Evolutionary conservation across 371 early-diverging fungal genomes (phyloP), one percentile per base, ranked within the genome.

Genomic region (Mortierella sp.): DNA sequence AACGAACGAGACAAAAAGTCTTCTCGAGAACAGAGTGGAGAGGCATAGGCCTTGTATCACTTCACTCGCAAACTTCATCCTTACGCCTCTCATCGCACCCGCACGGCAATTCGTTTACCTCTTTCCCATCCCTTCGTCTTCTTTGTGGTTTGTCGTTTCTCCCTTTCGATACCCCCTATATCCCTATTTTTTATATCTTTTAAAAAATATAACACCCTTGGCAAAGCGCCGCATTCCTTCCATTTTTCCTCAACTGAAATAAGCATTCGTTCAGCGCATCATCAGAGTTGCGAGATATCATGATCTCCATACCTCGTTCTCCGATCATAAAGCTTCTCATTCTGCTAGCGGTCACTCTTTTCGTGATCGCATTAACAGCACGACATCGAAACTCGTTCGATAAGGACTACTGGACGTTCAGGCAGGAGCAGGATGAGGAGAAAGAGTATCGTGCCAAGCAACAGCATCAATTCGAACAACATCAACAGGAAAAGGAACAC

Each of bases 261-360:
- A 21, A 3, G 26, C 48, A 12, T 24, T 2, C 14, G 26, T 27
- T 12, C 21, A 27, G 24, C 21, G 48, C 51, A 9, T 15, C 26
- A 26, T 5, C 15, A 30, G 26, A 44, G 44, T n/a, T 15, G 19
- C 44, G 8, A 19, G 19, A 15, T 21, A 44, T 19, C 56, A 72
- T 72, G 73, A 21, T 65, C 41, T 61, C 66, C 4, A 17, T 72
- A 48, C 73, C 73, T 23, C 46, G 73, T 50, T 61, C 73, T 4
- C 67, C 67, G 21, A 26, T 66, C 56, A 6, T 72, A 12, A 60
- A 47, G 50, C 37, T 66, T 41, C 46, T 62, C 42, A 34, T 64
- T 15, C 54, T 43, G 42, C 46, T 66, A 2, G 27, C 68, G 19
- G 55, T 51, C 14, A 47, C 26, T 27, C 31, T 63, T 42, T 17